Conservation (phyloP, 169 alveolate genomes). For the Eimeria sp. region DNA sequence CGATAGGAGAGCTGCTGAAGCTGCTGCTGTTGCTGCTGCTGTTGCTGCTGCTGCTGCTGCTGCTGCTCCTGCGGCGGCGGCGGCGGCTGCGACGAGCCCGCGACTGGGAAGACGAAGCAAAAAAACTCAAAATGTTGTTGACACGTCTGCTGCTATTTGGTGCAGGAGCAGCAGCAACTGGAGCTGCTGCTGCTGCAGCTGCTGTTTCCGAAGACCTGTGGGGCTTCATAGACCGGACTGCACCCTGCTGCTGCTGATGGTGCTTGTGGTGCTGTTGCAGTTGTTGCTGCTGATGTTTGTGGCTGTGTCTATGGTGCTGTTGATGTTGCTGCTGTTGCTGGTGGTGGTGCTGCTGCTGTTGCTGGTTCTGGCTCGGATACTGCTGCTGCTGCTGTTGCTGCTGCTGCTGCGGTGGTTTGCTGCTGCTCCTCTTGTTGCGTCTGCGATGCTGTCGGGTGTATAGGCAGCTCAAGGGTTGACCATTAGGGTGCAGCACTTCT, state of each 20-base stretch:
- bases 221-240: background rate
- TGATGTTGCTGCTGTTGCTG: background rate
- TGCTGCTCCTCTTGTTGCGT: background rate
- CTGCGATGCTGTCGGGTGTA: constrained; percentile 19
- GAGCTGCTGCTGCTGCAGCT: background rate
- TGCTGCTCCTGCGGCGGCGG: background rate
- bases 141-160: background rate
- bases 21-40: constrained; percentile 43
- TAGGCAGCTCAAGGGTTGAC: background rate
- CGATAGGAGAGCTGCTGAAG: background rate
- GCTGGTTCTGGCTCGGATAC: background rate
- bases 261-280: background rate
- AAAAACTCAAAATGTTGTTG: background rate
- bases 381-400: too few relatives aligned
- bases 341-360: background rate
- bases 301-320: background rate
- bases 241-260: background rate
- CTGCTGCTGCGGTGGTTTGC: background rate
- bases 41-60: constrained; percentile 3
- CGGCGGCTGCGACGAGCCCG: background rate
- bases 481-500: background rate
- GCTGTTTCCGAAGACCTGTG: background rate
- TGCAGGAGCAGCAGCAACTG: background rate
- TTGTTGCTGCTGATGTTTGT: background rate
- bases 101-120: background rate